phyloP scores from a whole-genome alignment of 2,329 filamentous ascomycete genomes.

The Byssoonygena ceratinophila region DNA sequence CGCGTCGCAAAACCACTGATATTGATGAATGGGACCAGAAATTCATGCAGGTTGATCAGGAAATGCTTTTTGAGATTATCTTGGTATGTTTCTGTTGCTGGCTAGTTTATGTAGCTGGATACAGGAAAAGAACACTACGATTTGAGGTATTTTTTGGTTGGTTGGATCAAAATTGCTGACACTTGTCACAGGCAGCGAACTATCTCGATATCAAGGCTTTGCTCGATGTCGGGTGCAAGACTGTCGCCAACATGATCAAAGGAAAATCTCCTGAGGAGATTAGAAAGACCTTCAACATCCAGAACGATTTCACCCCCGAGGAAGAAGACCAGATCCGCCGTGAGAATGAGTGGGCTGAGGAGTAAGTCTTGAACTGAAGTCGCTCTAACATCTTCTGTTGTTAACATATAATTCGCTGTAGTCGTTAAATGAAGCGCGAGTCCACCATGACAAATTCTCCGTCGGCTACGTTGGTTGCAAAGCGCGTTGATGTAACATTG shows the following conservation, averaged over 20 bases:
- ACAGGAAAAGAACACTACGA: too few relatives aligned
- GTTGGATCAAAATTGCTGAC: neutral
- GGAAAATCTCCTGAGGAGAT: constrained; percentile 99
- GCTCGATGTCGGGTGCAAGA: constrained; percentile 97
- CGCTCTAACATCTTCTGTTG: neutral
- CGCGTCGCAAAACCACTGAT: constrained; percentile 94
- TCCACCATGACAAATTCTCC: neutral
- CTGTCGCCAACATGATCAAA: constrained; percentile 99
- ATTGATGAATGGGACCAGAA: constrained; percentile 99
- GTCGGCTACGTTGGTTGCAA: neutral
- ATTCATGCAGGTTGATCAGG: constrained; percentile 99
- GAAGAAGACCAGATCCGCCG: constrained; percentile 96
- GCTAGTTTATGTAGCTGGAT: too few relatives aligned
- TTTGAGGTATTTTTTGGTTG: too few relatives aligned
- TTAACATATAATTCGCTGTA: neutral
- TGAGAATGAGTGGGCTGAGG: constrained; percentile 87
- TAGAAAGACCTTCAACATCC: constrained; percentile 98
- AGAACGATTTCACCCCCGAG: constrained; percentile 97
- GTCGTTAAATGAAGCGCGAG: constrained; percentile 1
- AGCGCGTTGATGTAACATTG: neutral
- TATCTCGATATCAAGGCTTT: constrained; percentile 98
- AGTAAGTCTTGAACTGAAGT: constrained; percentile 37
- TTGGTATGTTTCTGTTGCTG: constrained; percentile 50
- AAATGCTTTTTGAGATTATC: constrained; percentile 99
- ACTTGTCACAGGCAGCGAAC: constrained; percentile 64